A percentile compares a stretch with the other conserved stretches of the same genome.
phyloP scores from a whole-genome alignment of 345 rosid genomes.

The Ceriops decandra region DNA sequence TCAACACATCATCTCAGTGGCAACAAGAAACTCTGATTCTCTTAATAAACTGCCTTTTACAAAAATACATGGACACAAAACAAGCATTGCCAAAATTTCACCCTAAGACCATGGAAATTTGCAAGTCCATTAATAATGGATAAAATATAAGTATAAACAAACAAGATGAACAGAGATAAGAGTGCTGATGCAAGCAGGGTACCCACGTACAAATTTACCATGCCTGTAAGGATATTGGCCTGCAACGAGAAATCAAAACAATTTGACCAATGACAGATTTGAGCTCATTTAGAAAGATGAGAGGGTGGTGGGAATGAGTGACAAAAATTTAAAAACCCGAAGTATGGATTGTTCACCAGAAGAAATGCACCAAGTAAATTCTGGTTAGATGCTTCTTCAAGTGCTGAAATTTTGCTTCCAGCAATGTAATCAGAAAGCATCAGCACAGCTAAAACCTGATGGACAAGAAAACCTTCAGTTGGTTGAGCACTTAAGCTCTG shows the following conservation, averaged over 20 bases:
- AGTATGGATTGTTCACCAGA: constrained; percentile 45
- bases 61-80: neutral
- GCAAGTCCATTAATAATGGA: neutral
- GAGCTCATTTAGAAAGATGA: neutral
- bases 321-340: neutral
- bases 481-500: neutral
- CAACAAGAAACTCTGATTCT: too few species aligned
- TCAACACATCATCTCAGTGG: too few species aligned
- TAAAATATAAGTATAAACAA: neutral
- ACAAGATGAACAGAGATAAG: neutral
- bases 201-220: constrained; percentile 22
- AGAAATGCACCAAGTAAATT: constrained; percentile 69
- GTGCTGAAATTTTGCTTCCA: constrained; percentile 51
- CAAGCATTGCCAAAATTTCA: neutral
- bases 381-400: constrained; percentile 70
- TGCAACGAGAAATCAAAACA: constrained; percentile 29
- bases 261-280: neutral
- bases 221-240: constrained; percentile 76
- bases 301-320: neutral
- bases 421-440: constrained; percentile 53
- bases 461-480: constrained; percentile 9
- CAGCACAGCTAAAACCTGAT: constrained; percentile 56
- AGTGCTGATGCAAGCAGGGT: neutral
- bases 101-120: neutral
- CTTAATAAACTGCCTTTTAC: too few species aligned